phyloP scores from a whole-genome alignment of 495 filamentous ascomycete species.

The Penicillium argentinense region DNA sequence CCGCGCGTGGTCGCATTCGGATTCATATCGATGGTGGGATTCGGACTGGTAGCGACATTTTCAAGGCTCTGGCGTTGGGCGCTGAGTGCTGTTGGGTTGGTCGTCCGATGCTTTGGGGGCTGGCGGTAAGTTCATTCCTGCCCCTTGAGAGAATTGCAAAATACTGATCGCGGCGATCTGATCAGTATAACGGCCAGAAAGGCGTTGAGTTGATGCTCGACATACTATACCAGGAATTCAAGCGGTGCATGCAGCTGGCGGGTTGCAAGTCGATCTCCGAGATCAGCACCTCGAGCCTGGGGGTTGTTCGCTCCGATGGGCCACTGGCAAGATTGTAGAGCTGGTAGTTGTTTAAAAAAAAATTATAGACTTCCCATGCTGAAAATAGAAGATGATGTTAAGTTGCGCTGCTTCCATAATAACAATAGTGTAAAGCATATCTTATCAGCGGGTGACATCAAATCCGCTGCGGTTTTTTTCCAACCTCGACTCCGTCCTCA shows the following conservation, averaged over 20 bases:
- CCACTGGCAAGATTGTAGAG: conserved; percentile 39
- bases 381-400: background rate
- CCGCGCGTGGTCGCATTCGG: conserved; percentile 57
- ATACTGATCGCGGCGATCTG: conserved; percentile 4
- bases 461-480: conserved; percentile 16
- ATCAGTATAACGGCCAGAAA: conserved; percentile 37
- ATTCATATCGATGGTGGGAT: conserved; percentile 70
- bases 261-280: conserved; percentile 49
- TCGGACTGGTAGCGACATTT: conserved; percentile 62
- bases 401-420: background rate
- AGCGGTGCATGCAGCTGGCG: conserved; percentile 51
- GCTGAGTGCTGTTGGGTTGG: conserved; percentile 65
- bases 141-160: background rate
- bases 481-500: conserved; percentile 10
- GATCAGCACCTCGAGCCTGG: conserved; percentile 40
- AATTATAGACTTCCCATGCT: too few species aligned
- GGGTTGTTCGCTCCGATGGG: conserved; percentile 38
- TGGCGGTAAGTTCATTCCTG: conserved; percentile 25
- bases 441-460: conserved; percentile 30
- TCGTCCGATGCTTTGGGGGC: conserved; percentile 56
- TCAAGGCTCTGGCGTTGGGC: conserved; percentile 67
- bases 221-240: conserved; percentile 50
- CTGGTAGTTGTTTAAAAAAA: background rate
- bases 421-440: background rate
- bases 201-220: conserved; percentile 41